Percentiles rank a stretch among this genome's conserved stretches.
Evolutionary conservation across 2,329 filamentous ascomycete genomes (phyloP).

Genomic region (Aspergillus cejpii): DNA sequence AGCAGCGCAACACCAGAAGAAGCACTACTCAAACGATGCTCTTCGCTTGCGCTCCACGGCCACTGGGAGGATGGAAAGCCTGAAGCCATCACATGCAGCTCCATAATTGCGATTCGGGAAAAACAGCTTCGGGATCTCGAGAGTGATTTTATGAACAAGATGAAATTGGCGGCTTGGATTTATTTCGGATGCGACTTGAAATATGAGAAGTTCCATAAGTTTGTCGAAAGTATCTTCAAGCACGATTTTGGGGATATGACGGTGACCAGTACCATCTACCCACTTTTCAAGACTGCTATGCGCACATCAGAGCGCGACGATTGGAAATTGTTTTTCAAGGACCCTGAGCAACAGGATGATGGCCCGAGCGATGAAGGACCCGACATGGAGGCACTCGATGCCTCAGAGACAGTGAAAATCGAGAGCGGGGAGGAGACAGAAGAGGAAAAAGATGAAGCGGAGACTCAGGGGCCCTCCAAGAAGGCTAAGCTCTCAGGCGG

Average conservation of each 20-base stretch:
- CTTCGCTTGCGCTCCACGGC: conserved; percentile 30
- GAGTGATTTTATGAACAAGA: conserved; percentile 18
- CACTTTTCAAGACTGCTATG: conserved; percentile 18
- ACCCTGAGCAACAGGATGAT: not conserved
- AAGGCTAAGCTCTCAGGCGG: not conserved
- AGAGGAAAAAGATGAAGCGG: not conserved
- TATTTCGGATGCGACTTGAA: conserved; percentile 19
- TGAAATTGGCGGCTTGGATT: conserved; percentile 29
- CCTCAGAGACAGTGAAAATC: not conserved
- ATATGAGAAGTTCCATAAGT: conserved; percentile 24
- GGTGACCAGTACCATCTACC: conserved; percentile 19
- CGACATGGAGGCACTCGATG: not conserved
- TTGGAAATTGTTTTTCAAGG: conserved; percentile 27
- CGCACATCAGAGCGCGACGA: conserved; percentile 18
- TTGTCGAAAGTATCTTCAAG: conserved; percentile 22
- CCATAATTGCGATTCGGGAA: conserved; percentile 24
- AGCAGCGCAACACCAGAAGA: conserved; percentile 46
- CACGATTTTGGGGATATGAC: conserved; percentile 27
- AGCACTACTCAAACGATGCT: conserved; percentile 47
- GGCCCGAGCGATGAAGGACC: not conserved
- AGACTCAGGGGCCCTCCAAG: not conserved
- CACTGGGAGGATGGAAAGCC: conserved; percentile 24
- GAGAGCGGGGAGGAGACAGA: not conserved
- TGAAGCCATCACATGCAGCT: conserved; percentile 27
- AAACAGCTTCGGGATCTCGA: conserved; percentile 20